Evolutionary conservation across 768 basidiomycete genomes (phyloP).

Genomic region (Kwoniella pini): DNA sequence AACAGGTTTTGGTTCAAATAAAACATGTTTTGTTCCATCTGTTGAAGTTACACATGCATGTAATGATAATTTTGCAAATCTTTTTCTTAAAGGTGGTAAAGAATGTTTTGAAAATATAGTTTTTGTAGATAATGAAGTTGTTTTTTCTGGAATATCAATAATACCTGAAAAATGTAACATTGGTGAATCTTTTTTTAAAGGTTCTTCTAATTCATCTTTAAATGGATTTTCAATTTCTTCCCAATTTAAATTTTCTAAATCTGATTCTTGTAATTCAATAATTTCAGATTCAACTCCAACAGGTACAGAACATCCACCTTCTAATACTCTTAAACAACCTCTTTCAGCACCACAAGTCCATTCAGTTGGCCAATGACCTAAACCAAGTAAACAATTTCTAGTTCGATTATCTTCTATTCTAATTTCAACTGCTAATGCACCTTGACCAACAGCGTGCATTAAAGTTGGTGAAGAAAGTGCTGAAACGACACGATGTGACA

Average conservation of each 20-base stretch:
- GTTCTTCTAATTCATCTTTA: slow-evolving; percentile 4
- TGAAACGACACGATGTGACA: slow-evolving; percentile 67
- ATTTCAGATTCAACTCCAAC: slow-evolving; percentile 71
- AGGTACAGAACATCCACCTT: slow-evolving; percentile 96
- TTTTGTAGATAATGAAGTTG: slow-evolving; percentile 16
- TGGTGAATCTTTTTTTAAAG: slow-evolving; percentile 30
- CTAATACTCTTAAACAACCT: slow-evolving; percentile 80
- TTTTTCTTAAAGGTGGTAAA: slow-evolving; percentile 15
- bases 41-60: slow-evolving; percentile 83
- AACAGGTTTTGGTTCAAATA: slow-evolving; percentile 62
- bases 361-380: slow-evolving; percentile 75
- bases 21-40: slow-evolving; percentile 70
- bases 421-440: slow-evolving; percentile 85
- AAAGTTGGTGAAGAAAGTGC: slow-evolving; percentile 69
- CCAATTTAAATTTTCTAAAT: background rate
- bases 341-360: slow-evolving; percentile 82
- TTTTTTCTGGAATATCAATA: background rate
- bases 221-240: slow-evolving; percentile 18
- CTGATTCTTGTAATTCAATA: slow-evolving; percentile 47
- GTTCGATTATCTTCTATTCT: slow-evolving; percentile 64
- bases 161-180: slow-evolving; percentile 40
- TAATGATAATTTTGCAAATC: slow-evolving; percentile 60
- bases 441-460: slow-evolving; percentile 90
- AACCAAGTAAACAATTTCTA: slow-evolving; percentile 64
- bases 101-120: slow-evolving; percentile 1